Evolutionary conservation across 2,329 filamentous ascomycete species (phyloP).

Genomic region (Aotearoamyces nothofagi): DNA sequence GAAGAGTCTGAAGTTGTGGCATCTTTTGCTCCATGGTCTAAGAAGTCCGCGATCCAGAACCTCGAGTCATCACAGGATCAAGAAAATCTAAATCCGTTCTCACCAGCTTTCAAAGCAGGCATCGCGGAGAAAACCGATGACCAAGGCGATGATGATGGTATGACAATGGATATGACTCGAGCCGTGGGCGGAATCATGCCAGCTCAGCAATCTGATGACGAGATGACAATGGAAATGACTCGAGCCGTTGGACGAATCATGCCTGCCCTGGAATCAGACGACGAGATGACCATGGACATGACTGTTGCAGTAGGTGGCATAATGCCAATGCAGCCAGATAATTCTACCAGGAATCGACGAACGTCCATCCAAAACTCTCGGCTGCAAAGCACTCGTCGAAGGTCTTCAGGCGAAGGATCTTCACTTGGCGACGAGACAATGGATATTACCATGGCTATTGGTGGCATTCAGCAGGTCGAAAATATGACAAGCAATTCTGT

Average conservation of each 20-base stretch:
- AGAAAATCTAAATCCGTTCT: conserved; percentile 33
- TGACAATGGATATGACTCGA: conserved; percentile 36
- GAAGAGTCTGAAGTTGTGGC: conserved; percentile 52
- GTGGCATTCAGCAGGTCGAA: conserved; percentile 29
- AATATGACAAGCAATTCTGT: conserved; percentile 17
- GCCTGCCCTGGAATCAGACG: conserved; percentile 3
- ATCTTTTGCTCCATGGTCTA: conserved; percentile 59
- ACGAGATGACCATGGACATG: conserved; percentile 31
- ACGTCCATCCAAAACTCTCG: conserved; percentile 17
- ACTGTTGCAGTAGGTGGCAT: conserved; percentile 41
- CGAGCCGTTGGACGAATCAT: conserved; percentile 22
- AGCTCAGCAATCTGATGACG: conserved; percentile 16
- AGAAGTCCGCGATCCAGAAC: conserved; percentile 29
- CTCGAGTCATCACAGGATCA: conserved; percentile 24
- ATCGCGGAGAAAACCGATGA: conserved; percentile 12
- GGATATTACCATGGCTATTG: conserved; percentile 41
- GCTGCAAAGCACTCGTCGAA: conserved; percentile 21
- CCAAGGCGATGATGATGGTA: conserved; percentile 9
- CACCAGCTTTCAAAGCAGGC: conserved; percentile 13
- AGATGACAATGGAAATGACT: conserved; percentile 37
- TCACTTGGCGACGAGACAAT: conserved; percentile 25
- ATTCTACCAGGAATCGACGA: conserved; percentile 10
- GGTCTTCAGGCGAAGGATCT: conserved; percentile 18
- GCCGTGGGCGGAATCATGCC: conserved; percentile 36
- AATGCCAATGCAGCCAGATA: conserved; percentile 13